Evolutionary conservation across 495 filamentous ascomycete genomes (phyloP).

Genomic region (Viridothelium virens): DNA sequence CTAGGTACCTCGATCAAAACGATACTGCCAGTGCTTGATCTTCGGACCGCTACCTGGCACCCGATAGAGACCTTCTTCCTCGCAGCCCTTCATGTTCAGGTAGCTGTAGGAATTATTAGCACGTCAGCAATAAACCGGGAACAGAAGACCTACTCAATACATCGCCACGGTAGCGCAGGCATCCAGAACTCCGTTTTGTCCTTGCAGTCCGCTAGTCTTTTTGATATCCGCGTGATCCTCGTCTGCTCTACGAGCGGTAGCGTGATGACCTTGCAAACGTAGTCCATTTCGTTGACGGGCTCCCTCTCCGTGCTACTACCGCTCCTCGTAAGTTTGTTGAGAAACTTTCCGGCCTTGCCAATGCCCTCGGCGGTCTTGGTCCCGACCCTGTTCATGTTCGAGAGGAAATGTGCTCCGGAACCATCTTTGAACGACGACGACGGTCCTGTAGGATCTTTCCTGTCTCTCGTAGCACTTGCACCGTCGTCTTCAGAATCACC

Average conservation of each 20-base stretch:
- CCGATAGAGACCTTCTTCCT: constrained; percentile 83
- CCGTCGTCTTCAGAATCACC: constrained; percentile 28
- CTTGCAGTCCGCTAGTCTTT: constrained; percentile 67
- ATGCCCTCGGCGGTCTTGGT: constrained; percentile 62
- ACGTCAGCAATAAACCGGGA: background rate
- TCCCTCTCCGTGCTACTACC: constrained; percentile 62
- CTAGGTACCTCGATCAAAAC: constrained; percentile 69
- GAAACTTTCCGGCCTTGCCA: constrained; percentile 66
- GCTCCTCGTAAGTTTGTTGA: constrained; percentile 65
- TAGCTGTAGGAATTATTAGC: constrained; percentile 43
- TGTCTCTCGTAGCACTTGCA: constrained; percentile 41
- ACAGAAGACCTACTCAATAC: constrained; percentile 58
- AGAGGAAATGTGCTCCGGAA: constrained; percentile 58
- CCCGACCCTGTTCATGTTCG: constrained; percentile 61
- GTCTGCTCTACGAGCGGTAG: constrained; percentile 76
- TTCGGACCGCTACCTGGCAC: constrained; percentile 76
- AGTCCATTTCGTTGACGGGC: constrained; percentile 62
- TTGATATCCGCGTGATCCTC: constrained; percentile 76
- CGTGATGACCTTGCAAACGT: constrained; percentile 70
- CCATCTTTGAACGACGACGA: constrained; percentile 56
- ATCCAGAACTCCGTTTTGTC: constrained; percentile 98
- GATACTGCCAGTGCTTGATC: constrained; percentile 79
- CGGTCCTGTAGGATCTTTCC: constrained; percentile 44
- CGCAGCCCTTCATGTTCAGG: constrained; percentile 81
- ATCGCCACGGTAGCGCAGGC: constrained; percentile 84